Base-by-base conservation (phyloP, 228 moss, liverwort and hornwort genomes). In the Sphagnum magellanicum region DNA sequence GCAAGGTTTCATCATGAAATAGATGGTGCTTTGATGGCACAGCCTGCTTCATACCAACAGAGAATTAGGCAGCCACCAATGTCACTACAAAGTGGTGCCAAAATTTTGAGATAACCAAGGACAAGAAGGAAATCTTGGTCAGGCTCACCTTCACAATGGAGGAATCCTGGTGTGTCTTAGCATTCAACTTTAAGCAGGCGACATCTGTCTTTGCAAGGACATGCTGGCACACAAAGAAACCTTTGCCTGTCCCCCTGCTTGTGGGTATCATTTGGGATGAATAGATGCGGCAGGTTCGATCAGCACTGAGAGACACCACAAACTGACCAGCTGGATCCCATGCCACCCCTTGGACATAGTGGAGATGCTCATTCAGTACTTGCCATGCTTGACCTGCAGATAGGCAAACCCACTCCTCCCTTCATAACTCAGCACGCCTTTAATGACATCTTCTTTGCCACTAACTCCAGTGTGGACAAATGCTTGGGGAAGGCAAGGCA, bases 231-330 rank as follows among this genome's bases (percentile, higher is more conserved):
- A 76, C 75, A 50, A 76, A 93, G 16, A 71, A 5, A 0, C 67
- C 75, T 73, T 60, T 88, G 71, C 61, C 65, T 52, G 58, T 58
- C 67, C 75, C 83, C 9, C 71, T 76, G 46, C 82, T 92, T 72
- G 81, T 90, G 1, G 75, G 16, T 14, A 83, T 73, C 10, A 81
- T 49, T 74, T 80, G 81, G 60, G 82, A 53, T 16, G 92, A 80
- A 70, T 97, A 97, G 62, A 97, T 90, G 67, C 97, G 89, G 78
- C 97, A 97, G 6, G 97, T 89, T 11, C 97, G 91, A 80, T 97
- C 97, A 49, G 91, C 84, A 70, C 97, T 93, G 8, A 97, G 74
- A 7, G 97, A 93, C 16, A 90, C 89, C 66, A 97, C 47, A 68
- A 81, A 93, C 50, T 93, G 73, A 60, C 91, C 93, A n/a, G 77